Evolutionary conservation across 1,284 basidiomycete species (phyloP), one percentile per base, ranked within the genome.

Genomic region (Boletus smithii): DNA sequence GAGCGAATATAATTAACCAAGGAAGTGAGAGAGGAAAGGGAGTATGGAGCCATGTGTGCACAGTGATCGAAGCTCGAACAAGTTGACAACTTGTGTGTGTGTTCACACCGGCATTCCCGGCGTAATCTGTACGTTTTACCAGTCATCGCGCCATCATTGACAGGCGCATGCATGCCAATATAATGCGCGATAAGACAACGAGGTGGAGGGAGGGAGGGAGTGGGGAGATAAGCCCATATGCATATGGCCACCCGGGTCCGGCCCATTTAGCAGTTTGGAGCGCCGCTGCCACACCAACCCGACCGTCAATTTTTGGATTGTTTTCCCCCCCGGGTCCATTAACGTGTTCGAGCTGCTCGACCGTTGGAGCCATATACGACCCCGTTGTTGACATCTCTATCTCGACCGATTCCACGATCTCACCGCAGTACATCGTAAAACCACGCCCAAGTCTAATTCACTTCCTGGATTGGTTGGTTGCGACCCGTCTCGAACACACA

Each of bases 381-480:
- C n/a, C n/a, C n/a, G n/a, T n/a, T 5, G n/a, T 27, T 43, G 17
- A 11, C n/a, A 16, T 27, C 45, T n/a, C 29, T 20, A 32, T 16
- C 37, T 16, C 36, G 23, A 36, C 17, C 16, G 20, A 27, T 17
- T 23, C 38, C 49, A 41, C 38, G 35, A 37, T 34, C 26, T 36
- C 30, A 36, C 45, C 45, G 46, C 56, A n/a, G n/a, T n/a, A n/a
- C n/a, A n/a, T n/a, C n/a, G n/a, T n/a, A n/a, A n/a, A n/a, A n/a
- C n/a, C n/a, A n/a, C n/a, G 31, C 26, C 33, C 29, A 54, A 59
- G 54, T 51, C 59, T 54, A 57, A 54, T 48, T 39, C 36, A 36
- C 8, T 3, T 10, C 26, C 11, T 38, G 30, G 34, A 46, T 46
- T 22, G 27, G 44, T 17, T 34, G n/a, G n/a, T n/a, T n/a, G n/a